Percentiles rank a stretch among this genome's conserved stretches.
Evolutionary conservation across 1,139 yeast genomes (phyloP).

Genomic region (Nadsonia starkeyi-henricii): DNA sequence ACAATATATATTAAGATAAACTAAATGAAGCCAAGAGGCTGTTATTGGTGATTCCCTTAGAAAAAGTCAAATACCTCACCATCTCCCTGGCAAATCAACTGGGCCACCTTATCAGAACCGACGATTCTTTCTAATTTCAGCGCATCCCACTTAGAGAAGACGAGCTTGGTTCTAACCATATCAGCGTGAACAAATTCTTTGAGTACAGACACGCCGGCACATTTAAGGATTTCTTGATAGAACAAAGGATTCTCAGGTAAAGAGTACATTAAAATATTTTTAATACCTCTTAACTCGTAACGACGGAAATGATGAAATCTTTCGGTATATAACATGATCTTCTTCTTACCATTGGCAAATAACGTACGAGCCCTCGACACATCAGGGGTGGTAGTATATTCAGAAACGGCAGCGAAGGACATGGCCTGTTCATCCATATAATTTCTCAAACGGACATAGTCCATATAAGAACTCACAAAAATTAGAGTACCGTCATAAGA

Average conservation of each 20-base stretch:
- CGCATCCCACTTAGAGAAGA: constrained; percentile 75
- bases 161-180: constrained; percentile 46
- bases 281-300: constrained; percentile 75
- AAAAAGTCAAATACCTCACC: not conserved
- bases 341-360: constrained; percentile 50
- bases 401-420: constrained; percentile 42
- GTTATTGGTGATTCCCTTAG: not conserved
- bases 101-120: constrained; percentile 57
- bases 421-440: constrained; percentile 50
- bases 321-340: constrained; percentile 74
- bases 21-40: no score
- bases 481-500: constrained; percentile 62
- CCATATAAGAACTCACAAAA: constrained; percentile 77
- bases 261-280: constrained; percentile 67
- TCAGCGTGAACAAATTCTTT: constrained; percentile 31
- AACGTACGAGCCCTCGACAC: constrained; percentile 56
- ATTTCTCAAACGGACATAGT: constrained; percentile 65
- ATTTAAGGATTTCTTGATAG: constrained; percentile 59
- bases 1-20: no score
- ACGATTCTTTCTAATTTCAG: constrained; percentile 69
- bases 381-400: constrained; percentile 62
- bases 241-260: constrained; percentile 76
- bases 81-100: not conserved
- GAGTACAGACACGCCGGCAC: constrained; percentile 28
- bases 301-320: constrained; percentile 87